Conservation (phyloP, 306 rosid species). For the Rosa multiflora region DNA sequence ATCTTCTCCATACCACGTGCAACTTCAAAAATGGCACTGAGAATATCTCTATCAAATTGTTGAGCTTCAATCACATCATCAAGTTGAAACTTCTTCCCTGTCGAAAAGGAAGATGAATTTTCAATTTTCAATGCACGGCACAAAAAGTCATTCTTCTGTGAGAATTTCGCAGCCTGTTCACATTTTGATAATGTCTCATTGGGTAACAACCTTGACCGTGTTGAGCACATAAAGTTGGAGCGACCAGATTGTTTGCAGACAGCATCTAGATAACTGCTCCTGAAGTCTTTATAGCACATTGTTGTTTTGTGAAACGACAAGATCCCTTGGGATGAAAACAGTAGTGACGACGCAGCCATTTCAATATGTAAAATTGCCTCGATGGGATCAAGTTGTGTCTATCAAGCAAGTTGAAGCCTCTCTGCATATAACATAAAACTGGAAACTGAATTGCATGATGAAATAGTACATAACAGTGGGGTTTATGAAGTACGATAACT, state of each 20-base stretch:
- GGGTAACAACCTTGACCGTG: conserved; percentile 24
- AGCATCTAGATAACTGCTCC: conserved; percentile 16
- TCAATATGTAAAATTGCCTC: conserved; percentile 11
- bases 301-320: conserved; percentile 29
- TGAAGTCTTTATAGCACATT: conserved; percentile 23
- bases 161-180: conserved; percentile 17
- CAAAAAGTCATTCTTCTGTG: conserved; percentile 27
- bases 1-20: conserved; percentile 77
- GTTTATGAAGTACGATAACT: not conserved
- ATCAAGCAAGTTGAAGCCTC: conserved; percentile 9
- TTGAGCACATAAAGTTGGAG: conserved; percentile 14
- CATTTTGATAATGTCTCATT: conserved; percentile 29
- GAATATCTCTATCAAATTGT: conserved; percentile 72
- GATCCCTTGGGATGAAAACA: conserved; percentile 43
- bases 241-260: conserved; percentile 10
- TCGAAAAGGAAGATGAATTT: conserved; percentile 38
- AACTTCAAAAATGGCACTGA: conserved; percentile 66
- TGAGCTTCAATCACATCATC: conserved; percentile 88
- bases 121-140: conserved; percentile 46
- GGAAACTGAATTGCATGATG: not conserved
- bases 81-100: conserved; percentile 63
- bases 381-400: conserved; percentile 1
- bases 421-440: not conserved
- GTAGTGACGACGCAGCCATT: conserved; percentile 58
- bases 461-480: not conserved